Evolutionary conservation across 1,284 basidiomycete species (phyloP), one percentile per base, ranked within the genome.

Genomic region (Fomes fomentarius): DNA sequence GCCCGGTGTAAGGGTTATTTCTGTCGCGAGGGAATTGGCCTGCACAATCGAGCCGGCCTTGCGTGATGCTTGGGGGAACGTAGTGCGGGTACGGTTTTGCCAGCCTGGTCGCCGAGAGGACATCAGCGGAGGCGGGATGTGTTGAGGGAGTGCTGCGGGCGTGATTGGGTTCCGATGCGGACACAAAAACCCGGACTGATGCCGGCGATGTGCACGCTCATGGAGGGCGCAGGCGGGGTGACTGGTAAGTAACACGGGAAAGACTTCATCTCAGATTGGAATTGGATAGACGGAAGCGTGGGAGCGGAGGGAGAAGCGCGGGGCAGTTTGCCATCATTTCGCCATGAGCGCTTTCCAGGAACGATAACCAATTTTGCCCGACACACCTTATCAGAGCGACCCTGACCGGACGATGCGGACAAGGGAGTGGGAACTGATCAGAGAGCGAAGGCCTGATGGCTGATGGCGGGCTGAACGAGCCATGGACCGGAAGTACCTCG

Each of bases 361-460:
- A 61, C 59, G 37, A 57, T 54, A 54, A 48, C 47, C 28, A 44
- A 51, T 57, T 57, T 50, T 56, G 52, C 50, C 52, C 56, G 52
- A 55, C 62, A 63, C 59, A 61, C 59, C 62, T 63, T 59, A 63
- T 63, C 62, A 61, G 42, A 38, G 38, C 59, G 62, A 63, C 62
- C 59, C 59, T 63, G 62, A 61, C 47, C 44, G 43, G 51, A 38
- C 35, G 35, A 28, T 39, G 39, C 17, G 37, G n/a, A 33, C 5
- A 24, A 37, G 34, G 19, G 17, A 28, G 47, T 47, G 56, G 28
- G 52, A 54, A 57, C 43, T 35, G 54, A 56, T 59, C 54, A 57
- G n/a, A 45, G 47, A 17, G 37, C 47, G 30, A 40, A 34, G 35
- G 33, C 24, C 19, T 46, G 52, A 51, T 44, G 50, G 35, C 52